Base-by-base conservation (phyloP, 169 alveolate species). In the Eimeria maxima region DNA sequence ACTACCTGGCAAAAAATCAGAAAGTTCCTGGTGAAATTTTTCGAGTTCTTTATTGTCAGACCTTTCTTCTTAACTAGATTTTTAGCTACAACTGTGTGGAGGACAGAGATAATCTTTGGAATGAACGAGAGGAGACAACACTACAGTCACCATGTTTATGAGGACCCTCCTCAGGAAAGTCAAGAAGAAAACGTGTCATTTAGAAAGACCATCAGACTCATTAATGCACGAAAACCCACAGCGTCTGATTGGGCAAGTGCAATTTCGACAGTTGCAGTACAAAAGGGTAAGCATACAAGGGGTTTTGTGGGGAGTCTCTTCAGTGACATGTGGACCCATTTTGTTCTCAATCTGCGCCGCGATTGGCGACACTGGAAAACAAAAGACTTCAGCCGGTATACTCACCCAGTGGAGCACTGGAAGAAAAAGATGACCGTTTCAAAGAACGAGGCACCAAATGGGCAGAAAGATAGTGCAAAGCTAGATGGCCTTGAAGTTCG, bases 101-200 rank as follows among this genome's bases (percentile, higher is more conserved):
- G 96, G 22, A 76, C 96, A 6, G 92, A 93, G 73, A 63, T 93
- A 20, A 84, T 93, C 24, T 93, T 93, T 63, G 96, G 96, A 45
- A 27, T 93, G 96, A 93, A 93, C 86, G 86, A 63, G 76, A 86
- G 86, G 53, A 50, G 93, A 29, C 91, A 83, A 53, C 44, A 57
- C 57, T 83, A 83, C 38, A 83, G 91, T 55, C 69, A 83, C 14
- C 4, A 16, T 27, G 91, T 83, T 47, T 83, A 83, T 83, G 91
- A 53, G 76, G 91, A 83, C 4, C 91, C 91, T 27, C 22, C 73
- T 22, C 3, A 45, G 50, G 91, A 13, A 50, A 11, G 76, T 55
- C 57, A 18, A n/a, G 73, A 50, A 53, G 76, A 83, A 53, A 53
- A 53, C 73, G 55, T 55, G 3, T 83, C 91, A 16, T 22, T 83